These are phyloP conservation scores for Groenewaldozyma salmanticensis DNA, from an alignment of 805 yeast genomes.

Conservation along the genomic window DNA sequence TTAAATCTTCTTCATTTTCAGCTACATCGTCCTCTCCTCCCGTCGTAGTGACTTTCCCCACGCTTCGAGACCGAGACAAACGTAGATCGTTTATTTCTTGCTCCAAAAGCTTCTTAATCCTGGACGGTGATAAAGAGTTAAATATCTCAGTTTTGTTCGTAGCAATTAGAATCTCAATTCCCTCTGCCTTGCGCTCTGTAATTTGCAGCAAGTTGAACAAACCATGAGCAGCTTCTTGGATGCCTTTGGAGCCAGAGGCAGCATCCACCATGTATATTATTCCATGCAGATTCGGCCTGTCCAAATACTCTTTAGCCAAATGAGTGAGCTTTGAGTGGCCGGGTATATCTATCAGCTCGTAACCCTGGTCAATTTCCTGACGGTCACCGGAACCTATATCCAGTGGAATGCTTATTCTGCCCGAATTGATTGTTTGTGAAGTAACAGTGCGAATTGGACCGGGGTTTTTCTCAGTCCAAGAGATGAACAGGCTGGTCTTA, in stretches of 20 bases:
- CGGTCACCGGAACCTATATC: slow-evolving; percentile 30
- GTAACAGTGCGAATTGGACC: slow-evolving; percentile 34
- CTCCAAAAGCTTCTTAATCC: slow-evolving; percentile 53
- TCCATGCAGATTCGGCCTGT: slow-evolving; percentile 42
- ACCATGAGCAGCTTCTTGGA: slow-evolving; percentile 47
- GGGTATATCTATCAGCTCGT: slow-evolving; percentile 68
- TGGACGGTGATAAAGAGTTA: slow-evolving; percentile 61
- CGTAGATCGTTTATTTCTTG: slow-evolving; percentile 51
- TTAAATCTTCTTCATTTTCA: slow-evolving; percentile 37
- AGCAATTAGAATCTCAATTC: slow-evolving; percentile 66
- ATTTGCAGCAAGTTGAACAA: slow-evolving; percentile 48
- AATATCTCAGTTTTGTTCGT: slow-evolving; percentile 83
- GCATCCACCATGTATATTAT: slow-evolving; percentile 73
- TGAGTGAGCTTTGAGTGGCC: slow-evolving; percentile 74
- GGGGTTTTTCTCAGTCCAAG: slow-evolving; percentile 23
- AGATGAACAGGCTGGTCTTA: slow-evolving; percentile 48
- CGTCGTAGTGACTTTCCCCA: slow-evolving; percentile 34
- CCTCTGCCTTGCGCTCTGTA: slow-evolving; percentile 58
- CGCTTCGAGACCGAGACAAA: slow-evolving; percentile 37
- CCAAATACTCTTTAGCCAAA: slow-evolving; percentile 36
- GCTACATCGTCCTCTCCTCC: slow-evolving; percentile 24
- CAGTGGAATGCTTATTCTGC: slow-evolving; percentile 21
- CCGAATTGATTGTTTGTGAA: slow-evolving; percentile 39
- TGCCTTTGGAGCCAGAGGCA: slow-evolving; percentile 39
- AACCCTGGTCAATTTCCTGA: slow-evolving; percentile 27